Evolutionary conservation across 23 red algal species (phyloP).

Genomic region (Gracilariopsis chorda): DNA sequence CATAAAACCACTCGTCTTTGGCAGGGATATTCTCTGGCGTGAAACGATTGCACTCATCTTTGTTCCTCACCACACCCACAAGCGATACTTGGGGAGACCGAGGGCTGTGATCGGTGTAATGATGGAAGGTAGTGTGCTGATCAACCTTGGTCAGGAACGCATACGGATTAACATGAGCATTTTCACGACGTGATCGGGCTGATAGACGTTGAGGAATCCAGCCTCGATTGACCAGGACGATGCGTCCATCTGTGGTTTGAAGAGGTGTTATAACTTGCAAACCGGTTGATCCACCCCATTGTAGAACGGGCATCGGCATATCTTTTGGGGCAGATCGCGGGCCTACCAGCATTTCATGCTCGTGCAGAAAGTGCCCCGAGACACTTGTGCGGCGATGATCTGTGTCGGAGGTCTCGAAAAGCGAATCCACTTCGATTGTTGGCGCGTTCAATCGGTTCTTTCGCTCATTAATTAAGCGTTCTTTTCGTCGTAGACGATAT

Average conservation of each 20-base stretch:
- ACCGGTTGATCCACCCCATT: conserved; percentile 65
- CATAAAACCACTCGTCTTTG: conserved; percentile 63
- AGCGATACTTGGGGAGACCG: neutral
- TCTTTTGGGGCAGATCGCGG: conserved; percentile 51
- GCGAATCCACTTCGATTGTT: neutral
- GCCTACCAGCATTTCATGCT: conserved; percentile 41
- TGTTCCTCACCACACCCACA: conserved; percentile 10
- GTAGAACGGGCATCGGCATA: conserved; percentile 25
- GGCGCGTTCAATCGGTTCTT: neutral
- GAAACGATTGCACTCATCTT: conserved; percentile 55
- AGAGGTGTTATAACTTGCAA: conserved; percentile 54
- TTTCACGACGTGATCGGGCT: neutral
- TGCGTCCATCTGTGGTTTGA: neutral
- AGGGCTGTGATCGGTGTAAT: neutral
- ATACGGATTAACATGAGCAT: conserved; percentile 22
- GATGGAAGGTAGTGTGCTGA: neutral
- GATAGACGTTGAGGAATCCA: conserved; percentile 59
- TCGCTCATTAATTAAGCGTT: conserved; percentile 33
- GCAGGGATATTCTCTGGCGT: conserved; percentile 36
- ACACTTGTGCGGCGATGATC: conserved; percentile 32
- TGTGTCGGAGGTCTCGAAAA: neutral
- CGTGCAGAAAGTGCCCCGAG: conserved; percentile 42
- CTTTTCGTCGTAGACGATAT: conserved; percentile 45
- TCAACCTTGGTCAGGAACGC: conserved; percentile 32
- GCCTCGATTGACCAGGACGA: conserved; percentile 53